Percentiles rank a stretch among this genome's conserved stretches.
These are phyloP conservation scores for Pichia sp. DNA, from an alignment of 1,139 yeast species.

Conservation along the genomic window DNA sequence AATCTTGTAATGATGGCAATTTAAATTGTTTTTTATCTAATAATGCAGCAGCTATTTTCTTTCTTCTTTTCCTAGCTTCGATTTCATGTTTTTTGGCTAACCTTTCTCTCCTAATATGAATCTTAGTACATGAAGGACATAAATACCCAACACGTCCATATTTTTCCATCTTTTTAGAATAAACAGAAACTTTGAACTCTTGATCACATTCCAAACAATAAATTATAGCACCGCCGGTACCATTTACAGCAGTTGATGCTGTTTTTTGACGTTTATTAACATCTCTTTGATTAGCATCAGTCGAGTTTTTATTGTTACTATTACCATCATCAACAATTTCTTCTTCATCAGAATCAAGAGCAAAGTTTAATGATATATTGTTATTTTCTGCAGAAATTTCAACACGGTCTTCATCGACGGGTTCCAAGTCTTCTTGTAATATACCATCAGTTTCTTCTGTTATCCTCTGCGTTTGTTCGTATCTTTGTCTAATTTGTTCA, in stretches of 20 bases:
- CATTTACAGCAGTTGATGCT: constrained; percentile 20
- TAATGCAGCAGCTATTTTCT: constrained; percentile 76
- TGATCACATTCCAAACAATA: constrained; percentile 56
- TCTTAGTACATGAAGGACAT: constrained; percentile 60
- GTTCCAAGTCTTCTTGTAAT: background rate
- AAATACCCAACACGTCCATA: constrained; percentile 46
- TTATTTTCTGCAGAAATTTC: background rate
- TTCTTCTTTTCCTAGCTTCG: constrained; percentile 65
- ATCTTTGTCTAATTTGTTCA: constrained; percentile 64
- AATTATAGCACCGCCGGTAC: constrained; percentile 29
- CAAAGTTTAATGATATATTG: constrained; percentile 6
- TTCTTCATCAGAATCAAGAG: constrained; percentile 26
- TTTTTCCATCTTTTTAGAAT: constrained; percentile 49
- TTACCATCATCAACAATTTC: no score
- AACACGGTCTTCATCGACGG: constrained; percentile 3
- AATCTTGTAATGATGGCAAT: constrained; percentile 71
- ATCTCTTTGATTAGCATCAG: constrained; percentile 37
- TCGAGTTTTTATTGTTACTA: no score
- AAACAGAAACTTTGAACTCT: constrained; percentile 55
- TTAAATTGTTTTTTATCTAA: constrained; percentile 60
- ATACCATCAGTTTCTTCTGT: constrained; percentile 7
- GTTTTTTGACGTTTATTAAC: constrained; percentile 21
- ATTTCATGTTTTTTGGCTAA: constrained; percentile 45
- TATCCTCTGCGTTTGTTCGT: constrained; percentile 34
- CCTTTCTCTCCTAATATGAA: constrained; percentile 38